Conservation (phyloP, 352 stramenopile genomes). For the Globisporangium cylindrosporum region DNA sequence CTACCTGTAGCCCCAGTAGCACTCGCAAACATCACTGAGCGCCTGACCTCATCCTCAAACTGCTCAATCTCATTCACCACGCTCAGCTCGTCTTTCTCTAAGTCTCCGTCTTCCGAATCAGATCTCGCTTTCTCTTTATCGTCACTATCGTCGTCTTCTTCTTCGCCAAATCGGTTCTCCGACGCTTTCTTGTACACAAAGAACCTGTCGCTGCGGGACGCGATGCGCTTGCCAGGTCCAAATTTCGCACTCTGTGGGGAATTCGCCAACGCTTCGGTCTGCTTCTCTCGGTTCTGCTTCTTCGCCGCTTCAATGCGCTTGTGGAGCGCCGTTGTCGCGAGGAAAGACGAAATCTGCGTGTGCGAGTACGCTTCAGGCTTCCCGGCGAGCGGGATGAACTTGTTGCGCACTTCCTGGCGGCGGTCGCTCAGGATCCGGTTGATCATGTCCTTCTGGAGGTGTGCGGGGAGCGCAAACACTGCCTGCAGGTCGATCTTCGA, state of each 20-base stretch:
- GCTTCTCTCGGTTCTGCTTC: conserved; percentile 48
- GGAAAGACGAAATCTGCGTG: conserved; percentile 95
- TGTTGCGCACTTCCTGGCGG: conserved; percentile 86
- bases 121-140: conserved; percentile 6
- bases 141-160: conserved; percentile 13
- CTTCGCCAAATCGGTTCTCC: not conserved
- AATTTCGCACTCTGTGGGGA: conserved; percentile 10
- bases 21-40: not conserved
- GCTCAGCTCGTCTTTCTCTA: not conserved
- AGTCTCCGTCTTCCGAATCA: not conserved
- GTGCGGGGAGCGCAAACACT: conserved; percentile 86
- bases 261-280: conserved; percentile 19
- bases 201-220: conserved; percentile 71
- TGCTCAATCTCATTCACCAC: conserved; percentile 7
- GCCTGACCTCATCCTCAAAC: conserved; percentile 14
- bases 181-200: conserved; percentile 66
- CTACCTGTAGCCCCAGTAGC: not conserved
- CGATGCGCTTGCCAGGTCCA: conserved; percentile 67
- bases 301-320: conserved; percentile 63
- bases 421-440: conserved; percentile 85
- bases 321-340: conserved; percentile 91
- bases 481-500: conserved; percentile 80
- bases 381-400: conserved; percentile 95
- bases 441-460: conserved; percentile 93
- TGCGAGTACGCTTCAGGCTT: conserved; percentile 94